Evolutionary conservation across 495 filamentous ascomycete genomes (phyloP).

Genomic region (Xylaria acuta): DNA sequence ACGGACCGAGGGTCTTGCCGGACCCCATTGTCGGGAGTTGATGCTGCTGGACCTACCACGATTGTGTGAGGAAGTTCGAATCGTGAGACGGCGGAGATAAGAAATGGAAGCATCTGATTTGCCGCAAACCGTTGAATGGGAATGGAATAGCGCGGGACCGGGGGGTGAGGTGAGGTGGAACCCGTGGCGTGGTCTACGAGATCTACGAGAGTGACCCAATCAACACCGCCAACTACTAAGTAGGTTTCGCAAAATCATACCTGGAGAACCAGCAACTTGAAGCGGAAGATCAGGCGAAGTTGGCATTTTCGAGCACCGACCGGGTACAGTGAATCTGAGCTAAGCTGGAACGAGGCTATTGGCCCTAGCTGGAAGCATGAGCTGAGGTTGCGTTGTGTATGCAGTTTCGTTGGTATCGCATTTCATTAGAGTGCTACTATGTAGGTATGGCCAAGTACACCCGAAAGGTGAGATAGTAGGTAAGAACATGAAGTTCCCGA

Average conservation of each 20-base stretch:
- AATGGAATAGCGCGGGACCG: background rate
- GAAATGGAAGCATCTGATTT: constrained; percentile 18
- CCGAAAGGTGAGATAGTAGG: background rate
- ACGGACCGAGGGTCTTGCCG: constrained; percentile 2
- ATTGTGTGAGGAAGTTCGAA: constrained; percentile 14
- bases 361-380: background rate
- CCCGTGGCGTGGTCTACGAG: background rate
- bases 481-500: background rate
- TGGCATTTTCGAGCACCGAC: background rate
- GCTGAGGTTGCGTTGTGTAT: background rate
- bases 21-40: background rate
- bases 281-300: background rate
- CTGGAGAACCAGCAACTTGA: background rate
- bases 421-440: background rate
- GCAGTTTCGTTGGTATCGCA: background rate
- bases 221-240: background rate
- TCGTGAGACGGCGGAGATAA: constrained; percentile 14
- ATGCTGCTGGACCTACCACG: background rate
- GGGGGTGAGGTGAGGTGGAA: background rate
- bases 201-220: background rate
- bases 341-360: background rate
- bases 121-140: background rate
- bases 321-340: background rate
- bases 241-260: background rate
- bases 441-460: background rate